phyloP scores from a whole-genome alignment of 768 basidiomycete species.

The Galerina sulciceps region DNA sequence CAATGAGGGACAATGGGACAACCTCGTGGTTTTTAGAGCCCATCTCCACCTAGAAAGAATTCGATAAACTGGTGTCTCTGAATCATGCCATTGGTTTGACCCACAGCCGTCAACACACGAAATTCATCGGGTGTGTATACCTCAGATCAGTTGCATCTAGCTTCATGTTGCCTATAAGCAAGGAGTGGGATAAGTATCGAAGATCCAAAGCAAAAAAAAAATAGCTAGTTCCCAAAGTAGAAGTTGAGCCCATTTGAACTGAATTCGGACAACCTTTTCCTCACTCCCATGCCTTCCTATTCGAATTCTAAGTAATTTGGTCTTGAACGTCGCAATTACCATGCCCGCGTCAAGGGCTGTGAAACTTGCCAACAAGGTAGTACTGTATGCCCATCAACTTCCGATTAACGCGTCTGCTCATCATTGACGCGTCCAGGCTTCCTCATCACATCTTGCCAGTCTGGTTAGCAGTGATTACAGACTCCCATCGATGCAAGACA shows the following conservation, averaged over 20 bases:
- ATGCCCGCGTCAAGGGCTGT: conserved; percentile 18
- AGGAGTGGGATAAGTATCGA: neutral
- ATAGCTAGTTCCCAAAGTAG: conserved; percentile 16
- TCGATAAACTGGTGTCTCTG: neutral
- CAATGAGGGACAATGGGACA: conserved; percentile 87
- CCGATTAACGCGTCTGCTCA: conserved; percentile 2
- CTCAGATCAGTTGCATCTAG: conserved; percentile 93
- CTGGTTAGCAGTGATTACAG: conserved; percentile 17
- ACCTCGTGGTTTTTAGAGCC: conserved; percentile 98
- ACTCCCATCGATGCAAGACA: conserved; percentile 13
- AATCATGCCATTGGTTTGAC: conserved; percentile 11
- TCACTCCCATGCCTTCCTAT: neutral
- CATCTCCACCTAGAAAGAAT: conserved; percentile 81
- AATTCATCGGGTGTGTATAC: conserved; percentile 95
- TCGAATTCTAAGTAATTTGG: neutral
- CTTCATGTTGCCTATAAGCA: conserved; percentile 62
- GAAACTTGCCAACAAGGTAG: conserved; percentile 26
- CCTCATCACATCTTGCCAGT: conserved; percentile 19
- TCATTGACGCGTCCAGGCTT: conserved; percentile 17
- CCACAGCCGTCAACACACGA: conserved; percentile 91
- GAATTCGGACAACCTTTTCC: neutral
- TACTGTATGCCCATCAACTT: neutral
- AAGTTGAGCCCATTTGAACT: neutral
- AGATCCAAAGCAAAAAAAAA: conserved; percentile 16
- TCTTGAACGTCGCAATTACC: neutral